These are phyloP conservation scores for Geotrichum bryndzae DNA, from an alignment of 1,139 yeast species.

Conservation along the genomic window DNA sequence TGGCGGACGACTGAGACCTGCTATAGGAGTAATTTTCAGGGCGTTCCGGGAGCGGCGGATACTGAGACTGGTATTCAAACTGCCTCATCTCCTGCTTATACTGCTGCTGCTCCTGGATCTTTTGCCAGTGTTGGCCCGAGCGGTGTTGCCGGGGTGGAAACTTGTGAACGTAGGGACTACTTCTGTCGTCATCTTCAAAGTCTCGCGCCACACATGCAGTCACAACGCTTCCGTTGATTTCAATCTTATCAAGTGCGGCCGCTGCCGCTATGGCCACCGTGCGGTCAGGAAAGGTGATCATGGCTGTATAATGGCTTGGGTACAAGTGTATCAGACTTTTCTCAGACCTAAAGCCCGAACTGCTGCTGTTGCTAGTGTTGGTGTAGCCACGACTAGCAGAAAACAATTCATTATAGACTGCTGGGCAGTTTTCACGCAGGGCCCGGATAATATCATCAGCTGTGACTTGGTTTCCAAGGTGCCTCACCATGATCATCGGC, in stretches of 20 bases:
- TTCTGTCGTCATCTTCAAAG: not conserved
- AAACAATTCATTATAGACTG: not conserved
- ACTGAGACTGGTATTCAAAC: not conserved
- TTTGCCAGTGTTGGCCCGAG: not conserved
- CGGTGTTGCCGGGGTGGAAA: not conserved
- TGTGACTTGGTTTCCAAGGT: not conserved
- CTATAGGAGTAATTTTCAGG: not conserved
- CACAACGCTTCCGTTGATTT: not conserved
- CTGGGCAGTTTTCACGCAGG: not conserved
- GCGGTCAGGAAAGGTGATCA: not conserved
- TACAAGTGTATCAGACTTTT: not conserved
- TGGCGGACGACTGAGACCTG: not conserved
- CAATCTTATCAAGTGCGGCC: not conserved
- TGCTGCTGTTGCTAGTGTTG: not conserved
- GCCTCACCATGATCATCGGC: not conserved
- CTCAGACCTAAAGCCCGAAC: not conserved
- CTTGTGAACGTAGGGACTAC: not conserved
- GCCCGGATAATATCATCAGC: not conserved
- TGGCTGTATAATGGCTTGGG: not conserved
- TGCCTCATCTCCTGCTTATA: not conserved
- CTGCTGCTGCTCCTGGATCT: too few species aligned
- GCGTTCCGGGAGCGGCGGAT: not conserved
- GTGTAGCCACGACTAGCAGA: not conserved
- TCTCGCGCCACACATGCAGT: not conserved
- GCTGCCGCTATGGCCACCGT: not conserved